Base-by-base conservation (phyloP, 371 early-diverging fungal genomes). In the Batkoa obscura region DNA sequence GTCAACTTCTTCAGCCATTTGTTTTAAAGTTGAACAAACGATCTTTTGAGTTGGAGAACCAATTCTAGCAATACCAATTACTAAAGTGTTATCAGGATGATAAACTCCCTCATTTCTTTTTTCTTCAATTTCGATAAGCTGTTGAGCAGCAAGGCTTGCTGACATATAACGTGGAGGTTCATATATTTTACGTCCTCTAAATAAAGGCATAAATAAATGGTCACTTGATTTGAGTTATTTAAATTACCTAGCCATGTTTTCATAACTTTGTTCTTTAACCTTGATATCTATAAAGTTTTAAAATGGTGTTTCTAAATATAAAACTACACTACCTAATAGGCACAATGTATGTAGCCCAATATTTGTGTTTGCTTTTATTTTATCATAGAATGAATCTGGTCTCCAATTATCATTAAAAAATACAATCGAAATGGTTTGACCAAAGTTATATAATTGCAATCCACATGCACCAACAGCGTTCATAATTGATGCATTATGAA, bases 401-500 rank as follows among this genome's bases (percentile, higher is more conserved):
- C 90, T 77, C 96, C 95, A 98, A 17, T 71, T 82, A 2, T 95
- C 94, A 3, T 86, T 85, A 68, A 96, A 99, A 70, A 95, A 99
- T 3, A 93, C 94, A 61, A 99, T 88, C n/a, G 98, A 96, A 43
- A 99, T 86, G 6, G 97, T 94, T 68, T 89, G 89, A 31, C 99
- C 99, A 78, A 94, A 98, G 69, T 85, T 88, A 73, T 99, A 99
- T 43, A 98, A 79, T 67, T 94, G 97, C 57, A 99, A 75, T 8
- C 99, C 99, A 60, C 91, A 92, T 59, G 88, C 89, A 33, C 99
- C 99, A 43, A 94, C 79, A 2, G 97, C 98, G 68, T 95, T 98
- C 87, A 97, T 89, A 66, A 99, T 97, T 31, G 96, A 95, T 33
- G 98, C 93, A 67, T 99, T 99, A 72, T 99, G 99, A 55, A 99